Percentiles rank a stretch among this genome's conserved stretches.
Evolutionary conservation across 768 basidiomycete species (phyloP).

Genomic region (Megacollybia marginata): DNA sequence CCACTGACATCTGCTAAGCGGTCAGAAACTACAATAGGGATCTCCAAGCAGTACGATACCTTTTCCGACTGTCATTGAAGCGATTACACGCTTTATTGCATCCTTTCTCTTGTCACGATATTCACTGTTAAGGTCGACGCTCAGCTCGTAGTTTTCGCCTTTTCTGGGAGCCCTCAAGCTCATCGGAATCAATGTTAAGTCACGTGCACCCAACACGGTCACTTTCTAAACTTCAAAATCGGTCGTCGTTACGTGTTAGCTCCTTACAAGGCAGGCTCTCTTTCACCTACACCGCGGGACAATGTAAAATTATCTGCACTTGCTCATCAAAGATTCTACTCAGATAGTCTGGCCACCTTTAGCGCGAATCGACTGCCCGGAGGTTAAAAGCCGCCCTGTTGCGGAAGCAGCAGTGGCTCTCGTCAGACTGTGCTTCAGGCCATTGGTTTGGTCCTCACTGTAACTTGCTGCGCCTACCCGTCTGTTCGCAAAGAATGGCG

Average conservation of each 20-base stretch:
- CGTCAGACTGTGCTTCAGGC: no score
- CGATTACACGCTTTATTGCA: conserved; percentile 96
- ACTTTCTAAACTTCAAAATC: not conserved
- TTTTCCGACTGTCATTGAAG: conserved; percentile 99
- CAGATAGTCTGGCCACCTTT: no score
- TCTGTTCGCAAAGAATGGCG: conserved; percentile 15
- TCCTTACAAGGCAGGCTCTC: no score
- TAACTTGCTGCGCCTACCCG: conserved; percentile 6
- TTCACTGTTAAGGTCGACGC: conserved; percentile 94
- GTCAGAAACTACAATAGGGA: conserved; percentile 2
- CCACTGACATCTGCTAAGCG: conserved; percentile 68
- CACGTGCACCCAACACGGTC: not conserved
- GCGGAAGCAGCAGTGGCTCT: no score
- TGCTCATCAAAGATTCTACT: no score
- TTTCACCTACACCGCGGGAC: no score
- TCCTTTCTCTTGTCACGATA: conserved; percentile 94
- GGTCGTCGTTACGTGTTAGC: no score
- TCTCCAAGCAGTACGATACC: conserved; percentile 36
- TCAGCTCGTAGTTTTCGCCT: conserved; percentile 97
- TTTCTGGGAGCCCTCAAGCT: conserved; percentile 53
- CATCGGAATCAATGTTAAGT: conserved; percentile 11
- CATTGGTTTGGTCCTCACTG: not conserved
- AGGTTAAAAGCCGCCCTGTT: no score
- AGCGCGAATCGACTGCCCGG: no score
- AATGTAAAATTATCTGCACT: no score